Base-by-base conservation (phyloP, 345 rosid species). In the Mallotus nudiflorus region DNA sequence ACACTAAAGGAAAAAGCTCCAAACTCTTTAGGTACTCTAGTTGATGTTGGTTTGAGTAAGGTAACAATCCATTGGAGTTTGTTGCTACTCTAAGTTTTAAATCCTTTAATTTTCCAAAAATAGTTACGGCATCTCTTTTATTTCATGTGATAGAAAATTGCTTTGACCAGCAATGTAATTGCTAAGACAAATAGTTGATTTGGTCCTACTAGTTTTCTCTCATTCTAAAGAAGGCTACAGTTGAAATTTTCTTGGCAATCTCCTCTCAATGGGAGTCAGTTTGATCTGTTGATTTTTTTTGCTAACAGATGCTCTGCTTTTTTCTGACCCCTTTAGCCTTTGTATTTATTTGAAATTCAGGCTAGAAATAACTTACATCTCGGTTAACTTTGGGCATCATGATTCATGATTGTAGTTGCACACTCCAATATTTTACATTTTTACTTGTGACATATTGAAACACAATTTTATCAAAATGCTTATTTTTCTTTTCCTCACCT, bases 11-110 rank as follows among this genome's bases (percentile, higher is more conserved):
- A 80, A 75, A 87, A 75, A 66, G 71, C 81, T 40, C 75, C 86
- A 66, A 84, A 77, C 59, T 71, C 84, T 66, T 48, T 40, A 40
- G 83, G 85, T 58, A 89, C 93, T 7, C 60, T 86, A 69, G 96
- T 92, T 53, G 96, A 95, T 69, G 99, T 95, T 44, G 99, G 99
- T 66, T 80, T 95, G 79, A 86, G 79, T 75, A 89, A 92, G 97
- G 99, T 78, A 69, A 68, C 22, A 28, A 37, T 40, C 64, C 20
- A 6, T 50, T 42, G 20, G 11, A 39, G 5, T 65, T 52, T 25
- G 44, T 40, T 64, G n/a, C 19, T 24, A 16, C 35, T 62, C 9
- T 62, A 15, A 15, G 39, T 13, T 22, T 42, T 27, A 45, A 7
- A 20, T 44, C 39, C 67, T 63, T 44, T 27, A 24, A 44, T 6